phyloP scores from a whole-genome alignment of 108 stramenopile species.

The Skeletonema potamos region DNA sequence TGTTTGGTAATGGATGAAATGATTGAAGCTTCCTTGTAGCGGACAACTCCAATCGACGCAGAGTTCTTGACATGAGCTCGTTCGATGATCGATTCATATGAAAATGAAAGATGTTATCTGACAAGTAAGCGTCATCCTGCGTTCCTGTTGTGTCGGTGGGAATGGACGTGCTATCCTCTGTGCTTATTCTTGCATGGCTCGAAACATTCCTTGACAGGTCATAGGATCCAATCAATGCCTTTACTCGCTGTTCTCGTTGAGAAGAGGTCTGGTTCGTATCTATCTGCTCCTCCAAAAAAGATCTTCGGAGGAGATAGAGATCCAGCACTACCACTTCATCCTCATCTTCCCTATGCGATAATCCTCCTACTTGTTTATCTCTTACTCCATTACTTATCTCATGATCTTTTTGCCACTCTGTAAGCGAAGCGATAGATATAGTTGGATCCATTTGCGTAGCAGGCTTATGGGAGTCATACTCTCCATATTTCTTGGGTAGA shows the following conservation, averaged over 20 bases:
- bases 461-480: conserved; percentile 24
- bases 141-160: neutral
- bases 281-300: neutral
- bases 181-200: neutral
- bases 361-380: neutral
- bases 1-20: neutral
- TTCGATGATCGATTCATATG: conserved; percentile 44
- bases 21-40: conserved; percentile 20
- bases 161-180: neutral
- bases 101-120: conserved; percentile 15
- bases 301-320: conserved; percentile 17
- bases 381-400: neutral
- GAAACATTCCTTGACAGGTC: conserved; percentile 14
- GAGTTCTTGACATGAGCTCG: conserved; percentile 20
- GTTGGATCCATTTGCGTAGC: conserved; percentile 11
- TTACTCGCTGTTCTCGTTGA: conserved; percentile 5
- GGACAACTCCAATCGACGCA: conserved; percentile 41
- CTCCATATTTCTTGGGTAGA: conserved; percentile 16
- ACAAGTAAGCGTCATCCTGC: neutral
- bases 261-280: neutral
- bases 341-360: neutral
- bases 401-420: neutral
- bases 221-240: conserved; percentile 14
- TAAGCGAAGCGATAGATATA: conserved; percentile 3
- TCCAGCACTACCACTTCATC: conserved; percentile 18